phyloP scores from a whole-genome alignment of 139 green algal genomes.

The Trebouxia sp. region DNA sequence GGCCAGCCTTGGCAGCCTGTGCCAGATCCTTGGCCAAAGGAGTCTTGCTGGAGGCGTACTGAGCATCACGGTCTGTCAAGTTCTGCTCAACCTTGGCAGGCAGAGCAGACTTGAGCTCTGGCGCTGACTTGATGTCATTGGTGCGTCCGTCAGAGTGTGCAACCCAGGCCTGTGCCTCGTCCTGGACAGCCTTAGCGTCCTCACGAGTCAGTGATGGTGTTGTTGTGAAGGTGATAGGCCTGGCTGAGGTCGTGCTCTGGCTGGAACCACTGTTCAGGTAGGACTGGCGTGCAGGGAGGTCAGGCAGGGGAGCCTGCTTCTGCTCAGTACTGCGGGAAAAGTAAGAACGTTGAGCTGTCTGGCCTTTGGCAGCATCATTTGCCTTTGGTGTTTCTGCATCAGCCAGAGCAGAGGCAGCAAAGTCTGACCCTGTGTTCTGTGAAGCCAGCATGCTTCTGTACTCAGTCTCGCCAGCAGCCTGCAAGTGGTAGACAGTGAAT shows the following conservation, averaged over 20 bases:
- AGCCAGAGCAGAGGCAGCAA: constrained; percentile 21
- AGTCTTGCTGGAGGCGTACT: neutral
- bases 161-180: neutral
- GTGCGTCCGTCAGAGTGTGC: constrained; percentile 1
- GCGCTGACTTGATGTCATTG: constrained; percentile 10
- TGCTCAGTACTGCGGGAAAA: constrained; percentile 13
- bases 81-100: constrained; percentile 13
- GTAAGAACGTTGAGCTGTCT: constrained; percentile 1
- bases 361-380: neutral
- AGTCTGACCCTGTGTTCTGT: constrained; percentile 24
- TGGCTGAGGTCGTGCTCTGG: neutral
- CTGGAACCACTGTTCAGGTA: neutral
- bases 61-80: neutral
- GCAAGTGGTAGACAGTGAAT: no score
- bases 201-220: neutral
- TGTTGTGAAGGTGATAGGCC: neutral
- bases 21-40: constrained; percentile 19
- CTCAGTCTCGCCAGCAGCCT: neutral
- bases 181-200: neutral
- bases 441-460: constrained; percentile 20
- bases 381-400: constrained; percentile 17
- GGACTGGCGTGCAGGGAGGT: neutral
- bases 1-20: constrained; percentile 3
- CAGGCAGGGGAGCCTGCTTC: constrained; percentile 17
- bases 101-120: constrained; percentile 2